These are phyloP conservation scores for Raffaelea arxii DNA, from an alignment of 2,329 filamentous ascomycete species.

Conservation along the genomic window DNA sequence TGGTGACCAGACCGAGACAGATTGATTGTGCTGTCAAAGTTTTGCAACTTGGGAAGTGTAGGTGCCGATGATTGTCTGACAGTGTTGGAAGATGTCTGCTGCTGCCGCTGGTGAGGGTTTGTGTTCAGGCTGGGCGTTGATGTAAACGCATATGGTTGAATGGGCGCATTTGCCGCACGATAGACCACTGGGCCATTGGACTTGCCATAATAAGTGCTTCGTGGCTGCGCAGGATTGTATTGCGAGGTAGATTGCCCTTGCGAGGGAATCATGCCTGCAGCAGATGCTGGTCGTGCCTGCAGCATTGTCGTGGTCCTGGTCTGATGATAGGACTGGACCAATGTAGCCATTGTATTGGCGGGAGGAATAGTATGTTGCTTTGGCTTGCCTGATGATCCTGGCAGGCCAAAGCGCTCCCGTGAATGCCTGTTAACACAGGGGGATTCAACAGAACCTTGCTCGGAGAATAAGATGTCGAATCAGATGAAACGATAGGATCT, in stretches of 20 bases:
- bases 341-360: slow-evolving; percentile 61
- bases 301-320: slow-evolving; percentile 65
- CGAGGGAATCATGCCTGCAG: slow-evolving; percentile 47
- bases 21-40: slow-evolving; percentile 18
- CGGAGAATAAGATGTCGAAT: too few species aligned
- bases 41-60: slow-evolving; percentile 29
- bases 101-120: slow-evolving; percentile 31
- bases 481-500: too few species aligned
- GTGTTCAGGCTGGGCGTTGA: slow-evolving; percentile 56
- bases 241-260: slow-evolving; percentile 41
- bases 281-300: slow-evolving; percentile 59
- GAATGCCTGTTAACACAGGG: too few species aligned
- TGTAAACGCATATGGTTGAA: slow-evolving; percentile 70
- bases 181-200: slow-evolving; percentile 38
- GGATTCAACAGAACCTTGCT: too few species aligned
- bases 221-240: slow-evolving; percentile 37
- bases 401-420: too few species aligned
- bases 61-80: slow-evolving; percentile 39
- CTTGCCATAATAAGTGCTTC: slow-evolving; percentile 40
- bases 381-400: background rate
- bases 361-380: background rate
- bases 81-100: slow-evolving; percentile 21
- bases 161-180: slow-evolving; percentile 46
- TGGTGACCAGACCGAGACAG: slow-evolving; percentile 17
- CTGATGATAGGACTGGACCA: slow-evolving; percentile 74